These are phyloP conservation scores for Wickerhamomyces bisporus DNA, from an alignment of 805 yeast species.

Conservation along the genomic window DNA sequence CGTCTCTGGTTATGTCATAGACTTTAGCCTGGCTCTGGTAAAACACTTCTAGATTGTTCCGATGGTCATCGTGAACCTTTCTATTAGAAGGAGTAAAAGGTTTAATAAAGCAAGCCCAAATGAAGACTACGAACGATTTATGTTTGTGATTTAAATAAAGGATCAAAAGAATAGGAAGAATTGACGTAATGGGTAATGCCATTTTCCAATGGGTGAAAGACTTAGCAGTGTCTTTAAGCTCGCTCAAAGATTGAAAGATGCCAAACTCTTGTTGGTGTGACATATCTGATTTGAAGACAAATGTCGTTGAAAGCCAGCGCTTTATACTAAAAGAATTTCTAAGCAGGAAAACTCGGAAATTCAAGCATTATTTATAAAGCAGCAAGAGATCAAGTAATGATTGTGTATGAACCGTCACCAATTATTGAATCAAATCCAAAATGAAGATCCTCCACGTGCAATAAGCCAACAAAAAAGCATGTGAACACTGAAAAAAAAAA, in stretches of 20 bases:
- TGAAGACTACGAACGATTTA: slow-evolving; percentile 22
- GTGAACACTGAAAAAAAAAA: neutral
- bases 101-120: slow-evolving; percentile 31
- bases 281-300: slow-evolving; percentile 1
- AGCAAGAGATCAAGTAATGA: too few relatives aligned
- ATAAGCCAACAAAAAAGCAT: neutral
- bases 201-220: slow-evolving; percentile 5
- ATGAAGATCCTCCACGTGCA: slow-evolving; percentile 5
- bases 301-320: too few relatives aligned
- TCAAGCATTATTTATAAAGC: too few relatives aligned
- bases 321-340: too few relatives aligned
- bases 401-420: too few relatives aligned
- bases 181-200: slow-evolving; percentile 5
- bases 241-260: slow-evolving; percentile 1
- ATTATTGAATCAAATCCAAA: neutral
- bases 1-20: slow-evolving; percentile 66
- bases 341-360: too few relatives aligned
- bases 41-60: slow-evolving; percentile 47
- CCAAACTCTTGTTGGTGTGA: slow-evolving; percentile 4
- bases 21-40: slow-evolving; percentile 74
- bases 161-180: slow-evolving; percentile 6
- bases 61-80: slow-evolving; percentile 26
- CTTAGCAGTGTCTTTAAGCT: slow-evolving; percentile 4
- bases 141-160: slow-evolving; percentile 15
- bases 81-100: slow-evolving; percentile 24